Conservation (phyloP, 257 asterid genomes). For the Striga asiatica region DNA sequence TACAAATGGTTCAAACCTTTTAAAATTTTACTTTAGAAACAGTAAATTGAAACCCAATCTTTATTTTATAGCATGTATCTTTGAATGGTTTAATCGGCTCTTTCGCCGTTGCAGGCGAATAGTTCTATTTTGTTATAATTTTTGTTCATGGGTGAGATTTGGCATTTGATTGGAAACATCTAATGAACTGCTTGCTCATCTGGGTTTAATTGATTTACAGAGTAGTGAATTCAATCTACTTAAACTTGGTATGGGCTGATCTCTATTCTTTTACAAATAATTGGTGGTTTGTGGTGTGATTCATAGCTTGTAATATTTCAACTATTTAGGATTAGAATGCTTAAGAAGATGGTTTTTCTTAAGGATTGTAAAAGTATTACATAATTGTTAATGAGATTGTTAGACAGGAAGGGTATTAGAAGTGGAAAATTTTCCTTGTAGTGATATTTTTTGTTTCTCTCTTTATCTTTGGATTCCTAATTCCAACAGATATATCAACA, state of each 20-base stretch:
- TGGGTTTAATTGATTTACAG: slow-evolving; percentile 5
- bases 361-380: not conserved
- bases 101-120: slow-evolving; percentile 68
- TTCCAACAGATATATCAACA: too few species aligned
- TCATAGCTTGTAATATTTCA: not conserved
- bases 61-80: too few species aligned
- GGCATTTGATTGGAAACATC: not conserved
- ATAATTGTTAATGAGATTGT: too few species aligned
- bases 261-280: not conserved
- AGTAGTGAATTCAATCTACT: slow-evolving; percentile 7
- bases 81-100: slow-evolving; percentile 62
- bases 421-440: too few species aligned
- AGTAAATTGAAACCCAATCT: too few species aligned
- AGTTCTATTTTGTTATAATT: not conserved
- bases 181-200: too few species aligned
- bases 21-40: too few species aligned
- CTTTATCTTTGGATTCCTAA: too few species aligned
- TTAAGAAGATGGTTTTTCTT: not conserved
- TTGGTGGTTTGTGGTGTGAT: not conserved
- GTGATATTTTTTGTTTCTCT: too few species aligned
- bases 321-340: slow-evolving; percentile 1
- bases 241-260: not conserved
- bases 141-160: slow-evolving; percentile 1
- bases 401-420: too few species aligned
- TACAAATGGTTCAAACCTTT: too few species aligned